Conservation (phyloP, 768 basidiomycete genomes). For the Rhizopogon roseolus region DNA sequence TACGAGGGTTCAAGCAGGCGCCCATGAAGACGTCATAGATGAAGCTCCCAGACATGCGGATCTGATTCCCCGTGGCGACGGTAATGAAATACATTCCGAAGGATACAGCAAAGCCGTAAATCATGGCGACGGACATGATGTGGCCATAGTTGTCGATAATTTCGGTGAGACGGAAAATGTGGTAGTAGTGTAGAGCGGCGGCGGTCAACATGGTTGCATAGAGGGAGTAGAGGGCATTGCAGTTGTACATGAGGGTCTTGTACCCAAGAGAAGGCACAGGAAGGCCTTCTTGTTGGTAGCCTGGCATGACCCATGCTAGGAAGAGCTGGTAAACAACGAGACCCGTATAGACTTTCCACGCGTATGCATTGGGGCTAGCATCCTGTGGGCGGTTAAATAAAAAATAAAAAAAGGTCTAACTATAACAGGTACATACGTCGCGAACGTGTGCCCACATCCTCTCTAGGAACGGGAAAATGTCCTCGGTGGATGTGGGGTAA, state of each 20-base stretch:
- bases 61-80: conserved; percentile 69
- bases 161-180: conserved; percentile 86
- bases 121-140: conserved; percentile 93
- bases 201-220: conserved; percentile 81
- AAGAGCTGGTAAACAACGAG: conserved; percentile 86
- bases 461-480: conserved; percentile 71
- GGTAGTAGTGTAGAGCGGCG: conserved; percentile 66
- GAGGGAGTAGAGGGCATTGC: conserved; percentile 85
- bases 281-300: conserved; percentile 90
- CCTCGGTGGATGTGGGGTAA: conserved; percentile 60
- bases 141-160: conserved; percentile 97
- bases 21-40: conserved; percentile 98
- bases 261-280: conserved; percentile 94
- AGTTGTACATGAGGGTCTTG: conserved; percentile 92
- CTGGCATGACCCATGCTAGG: conserved; percentile 88
- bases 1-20: conserved; percentile 86
- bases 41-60: conserved; percentile 93
- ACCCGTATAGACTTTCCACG: conserved; percentile 87
- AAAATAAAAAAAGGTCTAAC: not conserved
- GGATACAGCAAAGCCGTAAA: conserved; percentile 81
- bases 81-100: conserved; percentile 79
- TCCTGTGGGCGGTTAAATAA: conserved; percentile 45
- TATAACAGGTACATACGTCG: conserved; percentile 44
- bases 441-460: conserved; percentile 85
- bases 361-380: conserved; percentile 84